Base-by-base conservation (phyloP, 352 stramenopile genomes). In the Globisporangium abappressorium region DNA sequence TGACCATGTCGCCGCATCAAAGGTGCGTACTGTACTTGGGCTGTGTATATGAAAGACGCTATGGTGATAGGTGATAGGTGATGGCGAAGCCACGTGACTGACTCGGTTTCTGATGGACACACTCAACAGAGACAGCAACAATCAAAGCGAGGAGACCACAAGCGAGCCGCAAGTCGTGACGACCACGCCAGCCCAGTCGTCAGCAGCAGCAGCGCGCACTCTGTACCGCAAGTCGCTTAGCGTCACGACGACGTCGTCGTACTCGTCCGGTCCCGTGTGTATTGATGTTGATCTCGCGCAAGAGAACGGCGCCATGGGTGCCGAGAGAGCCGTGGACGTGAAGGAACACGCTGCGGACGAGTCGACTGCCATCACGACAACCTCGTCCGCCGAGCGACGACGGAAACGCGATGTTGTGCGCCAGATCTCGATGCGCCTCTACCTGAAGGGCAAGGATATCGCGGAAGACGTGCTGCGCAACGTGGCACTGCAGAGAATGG, bases 401-500 rank as follows among this genome's bases (percentile, higher is more conserved):
- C 80, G 74, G 34, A 89, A 92, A 66, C 83, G 85, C 51, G 80
- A 91, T 57, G 74, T 91, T n/a, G 66, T 93, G 62, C 84, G 84
- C 38, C 84, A 93, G 64, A 79, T 93, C 59, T 92, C 85, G 49
- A 82, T 94, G 79, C 80, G 85, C 2, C 69, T 94, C 33, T 91
- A 91, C 71, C 69, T 91, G 30, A 93, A 90, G 63, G 82, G 77
- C 22, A 75, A 80, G 57, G 70, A 89, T 66, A 84, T 92, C 61
- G 86, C 87, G 33, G 75, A 80, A 26, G 80, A 89, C 62, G 76
- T 92, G 43, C 69, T 93, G 60, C 77, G 76, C 11, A 92, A 85
- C 70, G 81, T 91, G 41, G 81, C 81, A 24, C 72, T 73, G 3
- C 72, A 77, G 34, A 81, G 82, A 22, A 73, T 91, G 38, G 82